Base-by-base conservation (phyloP, 345 rosid species). In the Eucalyptus viminalis region DNA sequence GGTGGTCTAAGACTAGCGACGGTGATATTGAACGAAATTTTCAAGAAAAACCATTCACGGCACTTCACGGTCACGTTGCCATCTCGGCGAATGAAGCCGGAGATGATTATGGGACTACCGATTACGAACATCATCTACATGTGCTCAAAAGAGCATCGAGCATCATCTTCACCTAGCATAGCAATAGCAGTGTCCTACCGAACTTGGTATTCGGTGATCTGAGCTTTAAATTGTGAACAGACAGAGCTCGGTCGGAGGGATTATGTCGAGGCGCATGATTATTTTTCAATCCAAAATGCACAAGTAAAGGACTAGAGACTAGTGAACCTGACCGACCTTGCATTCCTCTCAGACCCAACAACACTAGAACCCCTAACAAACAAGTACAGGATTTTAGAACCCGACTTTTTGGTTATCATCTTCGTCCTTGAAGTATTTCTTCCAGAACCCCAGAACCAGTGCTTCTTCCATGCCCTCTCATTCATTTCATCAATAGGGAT, bases 401-500 rank as follows among this genome's bases (percentile, higher is more conserved):
- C 83, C 24, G 6, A 76, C 83, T 40, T 76, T 76, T 76, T 21
- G 89, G 5, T 12, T 90, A 1, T 86, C 92, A 31, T 91, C 89
- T 34, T 86, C 21, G 16, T 93, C 95, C 80, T 90, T 88, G 90
- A 92, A 92, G 90, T 89, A 92, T 44, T 44, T 91, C 89, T 88
- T 92, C 94, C 95, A 94, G 89, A 93, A 22, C 25, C 86, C 94
- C 95, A 94, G 89, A 93, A 22, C 25, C 86, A 90, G 54, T 95
- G 97, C 76, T 87, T 49, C 91, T 91, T 96, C 95, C 95, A 95
- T 45, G 92, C 97, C 45, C 93, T 91, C 19, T 95, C 96, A 13
- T 86, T 89, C 95, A 96, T 96, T 56, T 85, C 93, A 86, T 97
- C 99, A 60, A 95, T 92, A 15, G 97, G 95, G n/a, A 97, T 90